Evolutionary conservation across 78 protist species (phyloP), one percentile per base, ranked within the genome.

Genomic region (Capsaspora owczarzaki): DNA sequence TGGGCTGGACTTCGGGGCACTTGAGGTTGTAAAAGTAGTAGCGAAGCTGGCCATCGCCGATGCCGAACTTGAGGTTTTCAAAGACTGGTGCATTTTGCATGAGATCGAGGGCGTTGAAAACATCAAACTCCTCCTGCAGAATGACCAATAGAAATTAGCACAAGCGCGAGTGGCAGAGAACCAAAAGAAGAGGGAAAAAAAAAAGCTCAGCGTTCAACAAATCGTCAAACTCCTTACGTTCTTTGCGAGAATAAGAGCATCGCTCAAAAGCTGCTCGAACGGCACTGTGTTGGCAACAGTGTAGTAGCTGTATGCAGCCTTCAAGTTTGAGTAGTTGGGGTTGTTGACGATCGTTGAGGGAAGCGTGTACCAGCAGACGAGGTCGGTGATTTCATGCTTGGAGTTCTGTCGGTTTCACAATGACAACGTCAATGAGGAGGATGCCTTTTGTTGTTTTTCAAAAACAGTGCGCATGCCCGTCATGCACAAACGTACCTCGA

Each of bases 271-370:
- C 5, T 66, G 74, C 37, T 25, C 14, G 44, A 96, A 19, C 6
- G 89, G n/a, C 10, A 61, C 70, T 27, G 80, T 84, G n/a, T 74
- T 89, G 40, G 95, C 81, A 23, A 94, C 90, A 85, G 90, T 85
- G 94, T 95, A 97, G 93, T 81, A 96, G 29, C 87, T 79, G 86
- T 95, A 96, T 14, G 99, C 99, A 0, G 98, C 99, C 46, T 27
- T 12, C 61, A 93, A 89, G 10, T 71, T 86, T 20, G 38, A 56
- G 89, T 96, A 78, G 81, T 83, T 78, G 53, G 61, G 79, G 84
- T 94, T n/a, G 41, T 82, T 84, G 68, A 97, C 76, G 56, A 96
- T 61, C 29, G 95, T 81, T 8, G 98, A 95, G 6, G 96, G 97
- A 43, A 97, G 89, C n/a, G 82, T 44, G 90, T 97, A 97, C 79